Base-by-base conservation (phyloP, 2,329 filamentous ascomycete genomes). In the Pyricularia sp. region DNA sequence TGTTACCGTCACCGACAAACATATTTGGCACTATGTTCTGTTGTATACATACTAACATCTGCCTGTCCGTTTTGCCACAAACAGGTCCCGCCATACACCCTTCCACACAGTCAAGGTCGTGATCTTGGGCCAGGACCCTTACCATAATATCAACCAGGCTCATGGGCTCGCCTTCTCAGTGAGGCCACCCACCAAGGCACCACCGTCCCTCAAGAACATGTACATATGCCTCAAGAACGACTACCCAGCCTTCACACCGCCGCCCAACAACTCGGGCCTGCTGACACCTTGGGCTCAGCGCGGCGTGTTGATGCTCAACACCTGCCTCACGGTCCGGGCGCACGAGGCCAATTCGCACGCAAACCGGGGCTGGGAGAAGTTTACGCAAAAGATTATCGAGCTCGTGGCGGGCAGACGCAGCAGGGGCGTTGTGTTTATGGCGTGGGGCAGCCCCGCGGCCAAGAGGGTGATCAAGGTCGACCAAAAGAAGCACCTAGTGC, bases 101-200 rank as follows among this genome's bases (percentile, higher is more conserved):
- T 87, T 99, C 70, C 80, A 88, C 78, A 88, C 82, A 16, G 93
- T 97, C 75, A 96, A 96, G 76, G 89, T 90, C 65, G 93, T 99
- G 67, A 92, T 99, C 72, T 77, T 97, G 65, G 94, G 94, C 69
- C 94, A 99, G 78, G 94, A 99, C 74, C 94, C 94, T 2, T 99
- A 99, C 76, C 94, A 99, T 79, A 96, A 96, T 75, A 76, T 86
- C 74, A 96, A 96, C 76, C 94, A 99, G 81, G 94, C 94, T 63
- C 94, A 97, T 75, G 94, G 94, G 59, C 87, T 99, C 66, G 93
- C 90, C 74, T 99, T 99, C 82, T 96, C 91, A 62, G 93, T 97
- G 65, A 90, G 90, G 10, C 88, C 93, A 3, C 94, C 94, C 0
- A 96, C 91, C 0, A 85, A 85, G 4, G 91, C 93, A 1, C 94